Evolutionary conservation across 1,139 yeast genomes (phyloP).

Genomic region (Spathaspora sp.): DNA sequence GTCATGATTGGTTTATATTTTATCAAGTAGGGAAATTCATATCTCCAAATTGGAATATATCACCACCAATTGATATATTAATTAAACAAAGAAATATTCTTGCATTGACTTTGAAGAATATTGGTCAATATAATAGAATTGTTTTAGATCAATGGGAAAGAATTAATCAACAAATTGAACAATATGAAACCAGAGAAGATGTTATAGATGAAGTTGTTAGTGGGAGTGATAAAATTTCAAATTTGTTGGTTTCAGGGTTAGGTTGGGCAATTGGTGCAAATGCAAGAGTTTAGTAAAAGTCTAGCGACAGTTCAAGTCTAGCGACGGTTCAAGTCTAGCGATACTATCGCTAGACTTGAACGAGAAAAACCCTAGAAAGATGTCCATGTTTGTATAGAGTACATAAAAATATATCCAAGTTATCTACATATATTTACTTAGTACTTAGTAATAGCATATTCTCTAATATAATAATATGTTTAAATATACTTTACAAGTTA

Average conservation of each 20-base stretch:
- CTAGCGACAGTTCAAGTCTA: too few species aligned
- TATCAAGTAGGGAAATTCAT: slow-evolving; percentile 61
- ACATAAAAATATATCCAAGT: too few species aligned
- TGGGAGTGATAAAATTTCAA: slow-evolving; percentile 47
- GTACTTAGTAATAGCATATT: too few species aligned
- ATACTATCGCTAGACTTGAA: too few species aligned
- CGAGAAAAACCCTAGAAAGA: too few species aligned
- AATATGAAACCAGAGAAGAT: slow-evolving; percentile 11
- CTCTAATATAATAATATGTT: too few species aligned
- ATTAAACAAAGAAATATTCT: slow-evolving; percentile 50
- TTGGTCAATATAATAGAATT: slow-evolving; percentile 27
- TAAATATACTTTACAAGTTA: too few species aligned
- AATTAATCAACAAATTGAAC: slow-evolving; percentile 29
- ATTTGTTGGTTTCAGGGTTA: slow-evolving; percentile 54
- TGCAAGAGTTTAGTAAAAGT: slow-evolving; percentile 8
- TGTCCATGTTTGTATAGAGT: too few species aligned
- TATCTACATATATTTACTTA: too few species aligned
- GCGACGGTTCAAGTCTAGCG: too few species aligned
- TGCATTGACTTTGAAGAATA: slow-evolving; percentile 39
- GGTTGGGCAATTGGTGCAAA: slow-evolving; percentile 72
- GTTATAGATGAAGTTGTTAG: background rate
- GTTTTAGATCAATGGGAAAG: slow-evolving; percentile 39
- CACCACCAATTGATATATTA: slow-evolving; percentile 22
- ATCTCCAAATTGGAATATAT: slow-evolving; percentile 47
- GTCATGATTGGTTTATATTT: slow-evolving; percentile 55